Evolutionary conservation across 257 asterid species (phyloP).

Genomic region (Scutellaria galericulata): DNA sequence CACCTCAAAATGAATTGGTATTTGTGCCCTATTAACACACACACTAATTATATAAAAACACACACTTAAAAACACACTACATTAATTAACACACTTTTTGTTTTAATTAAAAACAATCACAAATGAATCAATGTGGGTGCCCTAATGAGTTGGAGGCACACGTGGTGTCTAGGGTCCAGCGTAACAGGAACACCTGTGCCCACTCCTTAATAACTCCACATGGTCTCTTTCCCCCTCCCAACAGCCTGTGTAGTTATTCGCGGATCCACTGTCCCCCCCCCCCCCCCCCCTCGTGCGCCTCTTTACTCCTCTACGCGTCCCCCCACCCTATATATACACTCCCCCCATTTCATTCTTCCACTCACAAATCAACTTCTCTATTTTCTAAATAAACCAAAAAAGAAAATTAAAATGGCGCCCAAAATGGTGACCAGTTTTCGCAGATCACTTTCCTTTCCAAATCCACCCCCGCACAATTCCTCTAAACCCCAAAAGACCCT

Average conservation of each 20-base stretch:
- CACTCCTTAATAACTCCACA: constrained; percentile 26
- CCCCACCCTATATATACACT: constrained; percentile 34
- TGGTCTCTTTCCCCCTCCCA: constrained; percentile 27
- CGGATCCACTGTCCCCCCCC: constrained; percentile 33
- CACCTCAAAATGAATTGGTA: too few species aligned
- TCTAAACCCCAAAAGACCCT: constrained; percentile 45
- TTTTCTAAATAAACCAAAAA: not conserved
- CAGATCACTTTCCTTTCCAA: constrained; percentile 79
- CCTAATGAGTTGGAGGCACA: constrained; percentile 18
- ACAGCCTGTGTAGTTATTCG: constrained; percentile 40
- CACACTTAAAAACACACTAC: too few species aligned
- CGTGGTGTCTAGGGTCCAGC: constrained; percentile 45
- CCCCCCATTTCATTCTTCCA: constrained; percentile 3
- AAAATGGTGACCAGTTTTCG: constrained; percentile 80
- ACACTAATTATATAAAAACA: too few species aligned
- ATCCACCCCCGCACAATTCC: constrained; percentile 48
- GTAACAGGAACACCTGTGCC: constrained; percentile 29
- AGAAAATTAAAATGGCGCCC: constrained; percentile 44
- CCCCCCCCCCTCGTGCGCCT: constrained; percentile 37
- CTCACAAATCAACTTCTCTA: constrained; percentile 1
- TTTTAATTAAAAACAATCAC: too few species aligned
- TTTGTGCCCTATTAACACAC: too few species aligned
- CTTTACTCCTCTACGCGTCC: constrained; percentile 33
- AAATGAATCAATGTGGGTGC: too few species aligned
- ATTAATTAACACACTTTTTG: too few species aligned